A percentile compares a stretch with the other conserved stretches of the same genome.
phyloP scores from a whole-genome alignment of 1,284 basidiomycete species.

The Singerocomus inundabilis region DNA sequence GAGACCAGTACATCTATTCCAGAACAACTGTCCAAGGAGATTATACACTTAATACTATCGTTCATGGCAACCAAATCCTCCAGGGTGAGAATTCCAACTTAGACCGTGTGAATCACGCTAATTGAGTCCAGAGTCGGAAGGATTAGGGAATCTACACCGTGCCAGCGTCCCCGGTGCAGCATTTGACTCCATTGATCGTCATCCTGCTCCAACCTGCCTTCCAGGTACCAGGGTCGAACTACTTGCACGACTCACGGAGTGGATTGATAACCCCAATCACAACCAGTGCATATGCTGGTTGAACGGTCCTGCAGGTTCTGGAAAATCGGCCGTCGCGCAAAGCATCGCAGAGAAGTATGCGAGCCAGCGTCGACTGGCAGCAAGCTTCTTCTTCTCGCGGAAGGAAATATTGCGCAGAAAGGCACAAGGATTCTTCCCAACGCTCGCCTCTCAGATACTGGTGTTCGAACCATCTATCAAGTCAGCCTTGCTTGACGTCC shows the following conservation, averaged over 20 bases:
- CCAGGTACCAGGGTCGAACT: slow-evolving; percentile 23
- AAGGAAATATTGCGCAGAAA: slow-evolving; percentile 20
- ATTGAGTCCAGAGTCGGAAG: slow-evolving; percentile 1
- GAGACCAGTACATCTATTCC: slow-evolving; percentile 18
- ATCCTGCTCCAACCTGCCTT: slow-evolving; percentile 23
- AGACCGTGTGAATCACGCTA: background rate
- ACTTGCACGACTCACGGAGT: slow-evolving; percentile 12
- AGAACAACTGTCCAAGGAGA: slow-evolving; percentile 16
- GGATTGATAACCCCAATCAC: slow-evolving; percentile 9
- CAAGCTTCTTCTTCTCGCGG: slow-evolving; percentile 29
- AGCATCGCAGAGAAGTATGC: slow-evolving; percentile 23
- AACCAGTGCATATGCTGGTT: slow-evolving; percentile 21
- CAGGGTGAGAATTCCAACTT: slow-evolving; percentile 12
- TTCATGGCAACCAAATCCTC: slow-evolving; percentile 25
- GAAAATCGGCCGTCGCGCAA: slow-evolving; percentile 25
- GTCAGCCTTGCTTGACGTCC: slow-evolving; percentile 7
- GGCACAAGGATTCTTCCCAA: slow-evolving; percentile 20
- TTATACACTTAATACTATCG: slow-evolving; percentile 20
- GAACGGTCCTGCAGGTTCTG: slow-evolving; percentile 23
- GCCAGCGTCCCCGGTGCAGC: slow-evolving; percentile 16
- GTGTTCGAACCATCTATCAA: slow-evolving; percentile 14
- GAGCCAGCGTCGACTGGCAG: slow-evolving; percentile 13
- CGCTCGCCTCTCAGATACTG: slow-evolving; percentile 17
- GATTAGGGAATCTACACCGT: slow-evolving; percentile 14
- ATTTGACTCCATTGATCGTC: slow-evolving; percentile 22